Percentiles rank a stretch among this genome's conserved stretches.
phyloP scores from a whole-genome alignment of 805 yeast genomes.

The Wickerhamomyces queroliae region DNA sequence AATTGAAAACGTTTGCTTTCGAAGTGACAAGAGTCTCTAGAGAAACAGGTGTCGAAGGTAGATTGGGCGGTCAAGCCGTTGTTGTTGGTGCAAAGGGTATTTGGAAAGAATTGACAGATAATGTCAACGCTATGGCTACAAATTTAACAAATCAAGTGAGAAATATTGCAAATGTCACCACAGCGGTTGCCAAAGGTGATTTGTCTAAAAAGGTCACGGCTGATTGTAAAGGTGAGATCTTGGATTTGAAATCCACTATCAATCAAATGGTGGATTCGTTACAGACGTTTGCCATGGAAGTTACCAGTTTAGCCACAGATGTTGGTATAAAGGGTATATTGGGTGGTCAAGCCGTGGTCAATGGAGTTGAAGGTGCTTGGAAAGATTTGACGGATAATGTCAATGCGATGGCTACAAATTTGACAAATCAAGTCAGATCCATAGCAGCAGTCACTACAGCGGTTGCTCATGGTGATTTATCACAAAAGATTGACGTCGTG shows the following conservation, averaged over 20 bases:
- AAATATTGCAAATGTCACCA: constrained; percentile 82
- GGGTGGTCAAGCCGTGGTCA: constrained; percentile 80
- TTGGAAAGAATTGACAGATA: constrained; percentile 87
- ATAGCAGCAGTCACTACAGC: constrained; percentile 87
- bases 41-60: constrained; percentile 90
- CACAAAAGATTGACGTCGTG: constrained; percentile 76
- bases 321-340: constrained; percentile 81
- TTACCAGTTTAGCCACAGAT: constrained; percentile 77
- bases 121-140: constrained; percentile 89
- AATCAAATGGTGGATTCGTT: constrained; percentile 84
- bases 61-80: constrained; percentile 86
- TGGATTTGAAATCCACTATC: constrained; percentile 36
- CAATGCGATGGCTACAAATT: constrained; percentile 80
- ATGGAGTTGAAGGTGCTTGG: constrained; percentile 83
- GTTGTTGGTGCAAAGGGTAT: constrained; percentile 84
- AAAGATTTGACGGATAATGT: constrained; percentile 81
- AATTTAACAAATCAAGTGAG: constrained; percentile 87
- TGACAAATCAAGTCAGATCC: constrained; percentile 79
- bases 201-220: constrained; percentile 79
- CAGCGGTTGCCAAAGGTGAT: constrained; percentile 89
- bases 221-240: constrained; percentile 84
- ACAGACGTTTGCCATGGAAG: constrained; percentile 79
- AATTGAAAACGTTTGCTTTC: constrained; percentile 78
- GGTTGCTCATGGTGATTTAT: constrained; percentile 77
- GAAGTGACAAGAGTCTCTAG: constrained; percentile 88